phyloP scores from a whole-genome alignment of 768 basidiomycete genomes.

The Lentinula sp. region DNA sequence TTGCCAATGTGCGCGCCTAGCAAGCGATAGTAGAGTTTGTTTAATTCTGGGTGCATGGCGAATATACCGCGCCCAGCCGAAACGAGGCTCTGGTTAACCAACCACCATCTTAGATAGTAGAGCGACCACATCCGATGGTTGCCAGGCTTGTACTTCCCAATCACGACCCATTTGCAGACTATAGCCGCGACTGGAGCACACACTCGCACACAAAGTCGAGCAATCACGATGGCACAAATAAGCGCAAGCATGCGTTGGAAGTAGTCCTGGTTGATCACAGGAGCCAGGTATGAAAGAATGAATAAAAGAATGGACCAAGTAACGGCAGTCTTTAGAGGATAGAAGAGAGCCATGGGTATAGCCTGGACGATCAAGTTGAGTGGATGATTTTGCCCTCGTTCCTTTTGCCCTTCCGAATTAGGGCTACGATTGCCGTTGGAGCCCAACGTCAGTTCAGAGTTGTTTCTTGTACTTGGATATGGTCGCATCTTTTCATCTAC shows the following conservation, averaged over 20 bases:
- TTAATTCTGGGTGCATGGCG: slow-evolving; percentile 27
- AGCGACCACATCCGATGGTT: slow-evolving; percentile 33
- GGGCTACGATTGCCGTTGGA: slow-evolving; percentile 23
- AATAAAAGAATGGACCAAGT: slow-evolving; percentile 38
- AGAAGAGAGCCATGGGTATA: slow-evolving; percentile 36
- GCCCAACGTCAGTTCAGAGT: slow-evolving; percentile 15
- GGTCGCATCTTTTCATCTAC: background rate
- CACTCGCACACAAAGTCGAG: slow-evolving; percentile 26
- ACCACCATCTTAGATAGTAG: slow-evolving; percentile 40
- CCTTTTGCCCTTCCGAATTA: slow-evolving; percentile 9
- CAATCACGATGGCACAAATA: slow-evolving; percentile 25
- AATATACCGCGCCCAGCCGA: slow-evolving; percentile 38
- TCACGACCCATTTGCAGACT: slow-evolving; percentile 40
- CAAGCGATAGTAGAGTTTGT: slow-evolving; percentile 36
- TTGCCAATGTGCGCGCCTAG: slow-evolving; percentile 38
- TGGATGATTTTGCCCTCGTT: slow-evolving; percentile 29
- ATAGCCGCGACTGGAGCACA: slow-evolving; percentile 33
- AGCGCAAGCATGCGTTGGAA: slow-evolving; percentile 30
- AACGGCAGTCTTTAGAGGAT: slow-evolving; percentile 36
- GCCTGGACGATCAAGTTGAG: slow-evolving; percentile 33
- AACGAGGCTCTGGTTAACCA: slow-evolving; percentile 32
- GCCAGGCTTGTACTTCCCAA: slow-evolving; percentile 34
- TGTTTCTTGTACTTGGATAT: slow-evolving; percentile 4
- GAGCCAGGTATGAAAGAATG: slow-evolving; percentile 27
- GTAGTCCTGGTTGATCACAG: slow-evolving; percentile 20